These are phyloP conservation scores for Plasmodium inui DNA, from an alignment of 169 alveolate species.

Conservation along the genomic window DNA sequence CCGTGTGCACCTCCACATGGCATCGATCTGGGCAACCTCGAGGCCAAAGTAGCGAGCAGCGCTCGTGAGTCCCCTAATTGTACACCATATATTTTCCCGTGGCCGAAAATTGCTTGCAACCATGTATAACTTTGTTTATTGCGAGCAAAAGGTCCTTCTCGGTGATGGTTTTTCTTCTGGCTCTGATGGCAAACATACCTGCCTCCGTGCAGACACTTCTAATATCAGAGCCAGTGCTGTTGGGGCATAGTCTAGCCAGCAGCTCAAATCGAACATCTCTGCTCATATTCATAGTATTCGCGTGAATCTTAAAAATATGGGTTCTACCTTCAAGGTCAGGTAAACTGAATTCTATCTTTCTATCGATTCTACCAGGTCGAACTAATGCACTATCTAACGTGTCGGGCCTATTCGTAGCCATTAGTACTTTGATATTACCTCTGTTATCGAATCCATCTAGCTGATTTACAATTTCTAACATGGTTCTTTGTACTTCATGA, in stretches of 20 bases:
- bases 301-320: conserved; percentile 98
- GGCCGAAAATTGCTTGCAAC: conserved; percentile 98
- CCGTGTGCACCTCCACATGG: background rate
- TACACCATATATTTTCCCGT: conserved; percentile 98
- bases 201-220: conserved; percentile 99
- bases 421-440: conserved; percentile 97
- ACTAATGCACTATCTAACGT: conserved; percentile 98
- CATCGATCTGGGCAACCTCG: background rate
- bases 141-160: conserved; percentile 98
- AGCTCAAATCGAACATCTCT: conserved; percentile 97
- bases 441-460: conserved; percentile 99
- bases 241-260: conserved; percentile 97
- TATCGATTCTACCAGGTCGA: conserved; percentile 99
- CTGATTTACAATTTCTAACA: conserved; percentile 99
- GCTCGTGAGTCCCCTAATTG: conserved; percentile 82
- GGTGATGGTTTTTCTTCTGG: conserved; percentile 97
- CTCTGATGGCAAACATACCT: conserved; percentile 99
- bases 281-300: conserved; percentile 97
- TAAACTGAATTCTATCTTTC: conserved; percentile 97
- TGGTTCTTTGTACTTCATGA: conserved; percentile 98
- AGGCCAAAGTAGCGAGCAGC: background rate
- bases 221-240: conserved; percentile 98
- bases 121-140: conserved; percentile 97
- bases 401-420: conserved; percentile 99
- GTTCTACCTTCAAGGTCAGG: conserved; percentile 99